Percentiles rank a stretch among this genome's conserved stretches.
These are phyloP conservation scores for Pythium myriotylum DNA, from an alignment of 352 stramenopile species.

Conservation along the genomic window DNA sequence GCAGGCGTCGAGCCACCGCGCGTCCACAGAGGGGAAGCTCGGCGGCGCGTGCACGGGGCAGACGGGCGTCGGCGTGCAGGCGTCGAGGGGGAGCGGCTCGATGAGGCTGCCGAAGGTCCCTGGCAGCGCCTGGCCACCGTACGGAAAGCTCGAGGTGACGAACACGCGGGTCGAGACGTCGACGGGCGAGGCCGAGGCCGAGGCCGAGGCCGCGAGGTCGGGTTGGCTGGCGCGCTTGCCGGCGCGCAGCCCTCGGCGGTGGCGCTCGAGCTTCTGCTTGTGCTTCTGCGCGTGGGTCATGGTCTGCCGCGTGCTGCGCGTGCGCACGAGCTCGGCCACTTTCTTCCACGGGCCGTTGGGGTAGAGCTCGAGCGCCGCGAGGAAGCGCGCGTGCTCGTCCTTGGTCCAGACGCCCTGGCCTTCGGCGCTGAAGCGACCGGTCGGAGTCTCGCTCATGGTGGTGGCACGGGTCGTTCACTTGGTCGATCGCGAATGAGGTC, in stretches of 20 bases:
- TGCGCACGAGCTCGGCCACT: conserved; percentile 28
- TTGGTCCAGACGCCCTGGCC: conserved; percentile 27
- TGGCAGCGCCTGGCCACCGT: too few relatives aligned
- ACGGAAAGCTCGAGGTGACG: too few relatives aligned
- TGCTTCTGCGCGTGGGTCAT: conserved; percentile 49
- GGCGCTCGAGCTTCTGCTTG: conserved; percentile 35
- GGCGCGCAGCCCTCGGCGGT: conserved; percentile 25
- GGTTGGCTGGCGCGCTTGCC: neutral
- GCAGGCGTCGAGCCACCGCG: conserved; percentile 30
- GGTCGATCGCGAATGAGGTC: neutral
- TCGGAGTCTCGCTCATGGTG: neutral
- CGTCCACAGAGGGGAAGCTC: neutral
- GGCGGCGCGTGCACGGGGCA: neutral
- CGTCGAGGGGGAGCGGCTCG: too few relatives aligned
- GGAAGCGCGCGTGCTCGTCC: conserved; percentile 34
- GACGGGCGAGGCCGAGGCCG: too few relatives aligned
- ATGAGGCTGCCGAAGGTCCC: too few relatives aligned
- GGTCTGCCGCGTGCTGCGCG: conserved; percentile 28
- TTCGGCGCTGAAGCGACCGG: conserved; percentile 12
- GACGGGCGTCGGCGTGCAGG: too few relatives aligned
- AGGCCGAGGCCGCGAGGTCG: too few relatives aligned
- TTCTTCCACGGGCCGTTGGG: conserved; percentile 31
- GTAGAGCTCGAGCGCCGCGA: conserved; percentile 31
- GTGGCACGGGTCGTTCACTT: neutral
- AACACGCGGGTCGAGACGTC: too few relatives aligned